These are phyloP conservation scores for Fusarium piperis DNA, from an alignment of 2,329 filamentous ascomycete genomes.

Conservation along the genomic window DNA sequence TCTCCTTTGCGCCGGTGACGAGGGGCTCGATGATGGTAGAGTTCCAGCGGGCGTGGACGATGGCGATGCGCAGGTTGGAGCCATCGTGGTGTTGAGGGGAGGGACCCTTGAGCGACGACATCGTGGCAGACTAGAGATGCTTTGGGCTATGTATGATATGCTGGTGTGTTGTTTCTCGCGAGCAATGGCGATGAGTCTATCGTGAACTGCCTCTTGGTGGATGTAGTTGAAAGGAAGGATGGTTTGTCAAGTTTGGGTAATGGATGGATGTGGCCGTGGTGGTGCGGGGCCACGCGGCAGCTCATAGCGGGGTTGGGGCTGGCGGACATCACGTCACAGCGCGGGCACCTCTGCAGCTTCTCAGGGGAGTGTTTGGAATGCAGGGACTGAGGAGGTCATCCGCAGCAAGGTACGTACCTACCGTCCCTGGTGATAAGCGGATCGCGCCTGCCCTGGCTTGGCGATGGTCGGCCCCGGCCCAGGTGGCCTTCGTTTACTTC, in stretches of 20 bases:
- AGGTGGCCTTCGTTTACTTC: neutral
- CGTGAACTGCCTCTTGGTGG: constrained; percentile 5
- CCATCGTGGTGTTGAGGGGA: constrained; percentile 70
- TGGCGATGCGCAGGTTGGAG: constrained; percentile 84
- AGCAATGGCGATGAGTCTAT: constrained; percentile 9
- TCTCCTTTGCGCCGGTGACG: constrained; percentile 80
- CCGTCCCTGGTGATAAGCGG: neutral
- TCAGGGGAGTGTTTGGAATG: constrained; percentile 20
- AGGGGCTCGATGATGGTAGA: constrained; percentile 85
- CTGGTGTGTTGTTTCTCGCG: neutral
- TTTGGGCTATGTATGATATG: neutral
- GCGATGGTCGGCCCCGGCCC: neutral
- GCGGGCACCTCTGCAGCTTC: neutral
- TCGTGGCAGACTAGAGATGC: constrained; percentile 4
- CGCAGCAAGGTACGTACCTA: constrained; percentile 30
- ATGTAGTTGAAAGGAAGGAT: neutral
- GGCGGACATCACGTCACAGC: constrained; percentile 37
- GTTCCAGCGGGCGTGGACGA: constrained; percentile 98
- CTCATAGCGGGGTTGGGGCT: constrained; percentile 41
- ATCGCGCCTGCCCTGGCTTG: constrained; percentile 23
- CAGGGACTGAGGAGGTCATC: constrained; percentile 22
- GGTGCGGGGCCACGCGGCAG: constrained; percentile 35
- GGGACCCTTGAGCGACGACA: constrained; percentile 64
- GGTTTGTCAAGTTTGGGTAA: constrained; percentile 20
- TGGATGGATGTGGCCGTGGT: constrained; percentile 2